These are phyloP conservation scores for Gossypium arboreum DNA, from an alignment of 345 rosid genomes.

Conservation along the genomic window DNA sequence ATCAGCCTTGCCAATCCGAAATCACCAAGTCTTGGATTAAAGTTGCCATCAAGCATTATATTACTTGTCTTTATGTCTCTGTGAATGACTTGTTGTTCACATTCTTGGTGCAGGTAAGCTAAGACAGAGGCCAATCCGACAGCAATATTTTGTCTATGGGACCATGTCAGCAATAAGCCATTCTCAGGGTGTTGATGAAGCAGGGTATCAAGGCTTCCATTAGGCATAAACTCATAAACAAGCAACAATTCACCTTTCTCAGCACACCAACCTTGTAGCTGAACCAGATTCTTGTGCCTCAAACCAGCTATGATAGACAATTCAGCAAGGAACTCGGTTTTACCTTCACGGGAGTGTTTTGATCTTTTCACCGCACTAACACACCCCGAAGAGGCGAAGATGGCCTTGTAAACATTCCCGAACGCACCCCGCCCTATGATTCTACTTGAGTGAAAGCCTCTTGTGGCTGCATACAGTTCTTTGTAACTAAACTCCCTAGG, in stretches of 20 bases:
- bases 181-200: conserved; percentile 56
- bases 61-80: conserved; percentile 89
- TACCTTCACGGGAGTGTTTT: conserved; percentile 75
- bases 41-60: conserved; percentile 77
- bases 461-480: conserved; percentile 67
- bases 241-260: conserved; percentile 88
- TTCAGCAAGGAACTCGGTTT: conserved; percentile 81
- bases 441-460: conserved; percentile 81
- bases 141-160: conserved; percentile 62
- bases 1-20: conserved; percentile 92
- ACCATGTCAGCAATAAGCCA: conserved; percentile 54
- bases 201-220: conserved; percentile 80
- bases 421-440: conserved; percentile 83
- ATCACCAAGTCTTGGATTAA: conserved; percentile 87
- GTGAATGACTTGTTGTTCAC: conserved; percentile 93
- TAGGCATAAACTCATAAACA: conserved; percentile 90
- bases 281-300: conserved; percentile 92
- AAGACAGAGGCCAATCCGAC: conserved; percentile 78
- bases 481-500: conserved; percentile 69
- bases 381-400: conserved; percentile 47
- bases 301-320: conserved; percentile 78
- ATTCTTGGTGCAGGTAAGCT: conserved; percentile 82
- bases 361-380: conserved; percentile 84
- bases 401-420: conserved; percentile 83
- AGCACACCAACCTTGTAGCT: conserved; percentile 85